Evolutionary conservation across 2,329 filamentous ascomycete species (phyloP), one percentile per base, ranked within the genome.

Genomic region (Xylaria sp.): DNA sequence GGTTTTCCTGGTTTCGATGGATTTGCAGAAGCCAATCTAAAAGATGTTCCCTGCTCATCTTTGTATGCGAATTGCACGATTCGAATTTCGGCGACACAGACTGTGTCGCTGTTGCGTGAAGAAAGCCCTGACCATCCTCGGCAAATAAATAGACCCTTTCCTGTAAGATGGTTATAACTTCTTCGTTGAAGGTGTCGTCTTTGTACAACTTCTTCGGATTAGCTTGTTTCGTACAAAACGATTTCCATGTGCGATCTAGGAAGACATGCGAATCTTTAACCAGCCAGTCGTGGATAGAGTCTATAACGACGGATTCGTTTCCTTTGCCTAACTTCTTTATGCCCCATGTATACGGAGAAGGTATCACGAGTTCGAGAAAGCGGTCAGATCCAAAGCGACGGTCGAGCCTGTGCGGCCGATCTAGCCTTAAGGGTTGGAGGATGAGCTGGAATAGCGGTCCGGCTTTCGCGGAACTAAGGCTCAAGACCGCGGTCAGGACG

Each of bases 331-430:
- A 70, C 0, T 76, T 70, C 0, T 77, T 76, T 3, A 80, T 73
- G 1, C 81, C 72, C 18, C 76, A 78, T 2, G 81, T 65, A 0
- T 77, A 57, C 0, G 68, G 58, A 0, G 72, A 76, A 0, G 88
- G 87, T 5, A 89, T 79, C 4, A 82, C 74, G 0, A 90, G 65
- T 61, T 90, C 86, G 1, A 90, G 68, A 53, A 89, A 89, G 0
- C 88, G 82, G 69, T 90, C 87, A 0, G 83, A 77, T 0, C 88
- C 87, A 70, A 89, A 89, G 4, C 83, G 83, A 13, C 88, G 83
- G 23, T 79, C 78, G 0, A 90, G 75, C 1, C 88, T 84, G 74
- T 88, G 82, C 0, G 84, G 79, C 2, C 80, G 73, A 30, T 87
- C 85, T 1, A 88, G 73, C 10, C 77, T 80, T 1, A 89, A 72